These are phyloP conservation scores for Fagus crenata DNA, from an alignment of 306 rosid genomes.

Conservation along the genomic window DNA sequence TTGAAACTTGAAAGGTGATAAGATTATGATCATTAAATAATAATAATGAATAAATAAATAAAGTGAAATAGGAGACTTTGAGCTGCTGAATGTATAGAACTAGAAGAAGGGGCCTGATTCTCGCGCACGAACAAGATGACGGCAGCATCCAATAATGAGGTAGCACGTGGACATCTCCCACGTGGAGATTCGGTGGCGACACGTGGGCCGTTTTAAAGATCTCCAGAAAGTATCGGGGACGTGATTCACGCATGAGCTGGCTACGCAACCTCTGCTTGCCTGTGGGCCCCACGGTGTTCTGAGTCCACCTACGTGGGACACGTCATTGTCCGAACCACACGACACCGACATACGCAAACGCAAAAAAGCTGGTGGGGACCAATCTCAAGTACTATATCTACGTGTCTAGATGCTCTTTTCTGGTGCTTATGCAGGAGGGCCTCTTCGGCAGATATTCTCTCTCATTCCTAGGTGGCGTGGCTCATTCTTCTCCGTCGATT, in stretches of 20 bases:
- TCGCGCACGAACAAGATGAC: neutral
- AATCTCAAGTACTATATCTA: neutral
- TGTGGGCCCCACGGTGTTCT: constrained; percentile 19
- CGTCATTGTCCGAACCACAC: constrained; percentile 21
- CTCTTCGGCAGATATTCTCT: constrained; percentile 12
- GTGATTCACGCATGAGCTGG: constrained; percentile 20
- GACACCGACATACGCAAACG: constrained; percentile 29
- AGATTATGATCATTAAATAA: too few relatives aligned
- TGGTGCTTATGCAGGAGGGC: constrained; percentile 9
- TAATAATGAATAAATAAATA: too few relatives aligned
- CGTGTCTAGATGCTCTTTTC: constrained; percentile 4
- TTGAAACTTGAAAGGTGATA: too few relatives aligned
- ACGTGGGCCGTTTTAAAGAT: constrained; percentile 24
- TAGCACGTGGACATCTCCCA: constrained; percentile 17
- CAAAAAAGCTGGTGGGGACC: constrained; percentile 19
- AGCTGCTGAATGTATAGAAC: too few relatives aligned
- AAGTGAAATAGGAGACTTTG: too few relatives aligned
- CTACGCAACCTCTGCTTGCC: constrained; percentile 21
- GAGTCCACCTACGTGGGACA: constrained; percentile 19
- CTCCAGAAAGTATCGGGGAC: constrained; percentile 11
- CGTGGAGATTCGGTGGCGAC: constrained; percentile 25
- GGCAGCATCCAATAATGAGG: neutral
- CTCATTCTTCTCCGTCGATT: constrained; percentile 16
- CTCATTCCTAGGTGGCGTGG: constrained; percentile 16
- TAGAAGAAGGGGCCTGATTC: neutral